These are phyloP conservation scores for Volvox carteri DNA, from an alignment of 163 green algal genomes.

Conservation along the genomic window DNA sequence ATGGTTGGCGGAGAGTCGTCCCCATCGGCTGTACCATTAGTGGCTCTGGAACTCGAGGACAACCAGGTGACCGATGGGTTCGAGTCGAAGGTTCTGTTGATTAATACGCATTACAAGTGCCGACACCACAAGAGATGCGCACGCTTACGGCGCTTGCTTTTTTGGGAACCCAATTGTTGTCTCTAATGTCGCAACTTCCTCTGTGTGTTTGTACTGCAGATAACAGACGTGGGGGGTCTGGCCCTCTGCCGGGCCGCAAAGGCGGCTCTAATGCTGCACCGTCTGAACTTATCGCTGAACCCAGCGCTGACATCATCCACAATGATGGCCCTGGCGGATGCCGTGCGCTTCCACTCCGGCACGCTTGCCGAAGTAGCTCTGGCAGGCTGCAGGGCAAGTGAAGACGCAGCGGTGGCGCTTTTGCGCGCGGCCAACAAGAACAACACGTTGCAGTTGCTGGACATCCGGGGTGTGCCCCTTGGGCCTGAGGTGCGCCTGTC, in stretches of 20 bases:
- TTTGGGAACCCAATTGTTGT: no score
- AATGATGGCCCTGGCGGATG: constrained; percentile 64
- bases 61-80: no score
- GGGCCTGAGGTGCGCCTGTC: constrained; percentile 29
- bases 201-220: constrained; percentile 52
- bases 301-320: constrained; percentile 46
- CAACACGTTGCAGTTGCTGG: constrained; percentile 71
- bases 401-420: constrained; percentile 62
- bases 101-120: no score
- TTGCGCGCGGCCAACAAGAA: constrained; percentile 63
- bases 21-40: constrained; percentile 53
- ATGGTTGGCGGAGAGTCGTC: constrained; percentile 64
- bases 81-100: no score
- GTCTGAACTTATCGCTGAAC: constrained; percentile 74
- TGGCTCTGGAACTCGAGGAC: constrained; percentile 71
- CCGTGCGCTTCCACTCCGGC: constrained; percentile 63
- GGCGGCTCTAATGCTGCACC: constrained; percentile 62
- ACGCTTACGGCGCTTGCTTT: no score
- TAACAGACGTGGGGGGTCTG: constrained; percentile 62
- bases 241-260: constrained; percentile 62
- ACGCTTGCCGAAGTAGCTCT: constrained; percentile 71
- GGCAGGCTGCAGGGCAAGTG: constrained; percentile 55
- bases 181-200: no score
- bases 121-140: background rate
- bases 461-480: constrained; percentile 66